These are phyloP conservation scores for Claviceps paspali DNA, from an alignment of 2,329 filamentous ascomycete genomes.

Conservation along the genomic window DNA sequence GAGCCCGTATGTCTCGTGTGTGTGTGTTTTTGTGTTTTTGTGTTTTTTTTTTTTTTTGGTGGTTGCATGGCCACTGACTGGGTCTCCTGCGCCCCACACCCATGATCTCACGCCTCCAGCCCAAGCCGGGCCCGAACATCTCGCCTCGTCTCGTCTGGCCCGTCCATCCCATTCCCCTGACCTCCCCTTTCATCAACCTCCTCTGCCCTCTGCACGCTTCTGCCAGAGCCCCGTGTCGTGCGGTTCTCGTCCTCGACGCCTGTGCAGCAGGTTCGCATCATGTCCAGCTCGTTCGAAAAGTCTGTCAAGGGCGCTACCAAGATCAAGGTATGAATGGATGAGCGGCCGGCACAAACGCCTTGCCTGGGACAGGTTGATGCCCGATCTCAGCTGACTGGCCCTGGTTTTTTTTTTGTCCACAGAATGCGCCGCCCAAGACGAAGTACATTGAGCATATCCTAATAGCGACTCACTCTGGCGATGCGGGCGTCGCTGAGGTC, in stretches of 20 bases:
- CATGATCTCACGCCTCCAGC: conserved; percentile 1
- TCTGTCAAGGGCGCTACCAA: conserved; percentile 98
- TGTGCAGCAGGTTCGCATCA: conserved; percentile 20
- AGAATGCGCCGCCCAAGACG: conserved; percentile 92
- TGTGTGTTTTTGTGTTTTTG: too few species aligned
- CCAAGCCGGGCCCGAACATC: conserved; percentile 4
- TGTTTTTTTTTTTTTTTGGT: too few species aligned
- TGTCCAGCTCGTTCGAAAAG: conserved; percentile 92
- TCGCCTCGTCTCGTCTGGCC: neutral
- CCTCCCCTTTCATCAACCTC: conserved; percentile 2
- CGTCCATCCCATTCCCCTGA: neutral
- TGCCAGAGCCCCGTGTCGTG: neutral
- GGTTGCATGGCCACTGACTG: too few species aligned
- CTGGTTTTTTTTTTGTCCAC: neutral
- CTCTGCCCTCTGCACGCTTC: neutral
- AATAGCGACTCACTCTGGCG: conserved; percentile 83
- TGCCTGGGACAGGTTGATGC: neutral
- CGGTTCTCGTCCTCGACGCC: neutral
- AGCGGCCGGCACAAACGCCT: neutral
- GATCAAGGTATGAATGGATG: conserved; percentile 55
- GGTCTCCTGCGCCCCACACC: neutral
- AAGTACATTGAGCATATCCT: conserved; percentile 99
- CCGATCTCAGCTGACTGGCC: neutral
- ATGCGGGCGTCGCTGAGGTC: conserved; percentile 88
- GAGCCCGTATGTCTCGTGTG: too few species aligned